Evolutionary conservation across 352 stramenopile genomes (phyloP).

Genomic region (Globisporangium nodosum): DNA sequence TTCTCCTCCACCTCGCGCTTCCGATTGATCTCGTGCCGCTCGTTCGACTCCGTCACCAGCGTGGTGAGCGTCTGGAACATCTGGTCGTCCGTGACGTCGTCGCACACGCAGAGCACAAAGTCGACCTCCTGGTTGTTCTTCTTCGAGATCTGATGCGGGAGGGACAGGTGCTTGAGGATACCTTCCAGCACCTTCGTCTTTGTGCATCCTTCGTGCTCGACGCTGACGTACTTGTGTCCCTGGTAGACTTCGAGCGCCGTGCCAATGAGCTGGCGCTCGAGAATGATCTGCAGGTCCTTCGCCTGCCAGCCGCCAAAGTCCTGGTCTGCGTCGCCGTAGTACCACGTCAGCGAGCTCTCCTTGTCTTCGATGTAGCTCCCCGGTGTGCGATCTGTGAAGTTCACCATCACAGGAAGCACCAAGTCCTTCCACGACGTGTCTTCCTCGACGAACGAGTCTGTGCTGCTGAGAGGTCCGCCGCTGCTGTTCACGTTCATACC

Average conservation of each 20-base stretch:
- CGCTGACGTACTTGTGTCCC: constrained; percentile 76
- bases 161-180: constrained; percentile 65
- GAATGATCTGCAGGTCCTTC: constrained; percentile 87
- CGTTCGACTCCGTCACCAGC: constrained; percentile 66
- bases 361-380: constrained; percentile 84
- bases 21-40: constrained; percentile 50
- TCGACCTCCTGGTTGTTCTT: constrained; percentile 75
- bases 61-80: constrained; percentile 88
- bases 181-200: constrained; percentile 74
- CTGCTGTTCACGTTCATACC: constrained; percentile 14
- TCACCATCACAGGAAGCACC: constrained; percentile 70
- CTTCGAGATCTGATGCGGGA: constrained; percentile 55
- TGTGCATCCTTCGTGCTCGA: constrained; percentile 75
- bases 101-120: constrained; percentile 86
- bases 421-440: constrained; percentile 79
- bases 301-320: constrained; percentile 87
- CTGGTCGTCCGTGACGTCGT: constrained; percentile 86
- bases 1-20: constrained; percentile 31
- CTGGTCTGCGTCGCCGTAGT: constrained; percentile 80
- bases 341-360: constrained; percentile 83
- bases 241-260: constrained; percentile 85
- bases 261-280: constrained; percentile 82
- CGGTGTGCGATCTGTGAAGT: constrained; percentile 70
- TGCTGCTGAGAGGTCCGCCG: constrained; percentile 20
- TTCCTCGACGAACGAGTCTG: constrained; percentile 47